These are phyloP conservation scores for Phaeophleospora eucalypticola DNA, from an alignment of 2,329 filamentous ascomycete species.

Conservation along the genomic window DNA sequence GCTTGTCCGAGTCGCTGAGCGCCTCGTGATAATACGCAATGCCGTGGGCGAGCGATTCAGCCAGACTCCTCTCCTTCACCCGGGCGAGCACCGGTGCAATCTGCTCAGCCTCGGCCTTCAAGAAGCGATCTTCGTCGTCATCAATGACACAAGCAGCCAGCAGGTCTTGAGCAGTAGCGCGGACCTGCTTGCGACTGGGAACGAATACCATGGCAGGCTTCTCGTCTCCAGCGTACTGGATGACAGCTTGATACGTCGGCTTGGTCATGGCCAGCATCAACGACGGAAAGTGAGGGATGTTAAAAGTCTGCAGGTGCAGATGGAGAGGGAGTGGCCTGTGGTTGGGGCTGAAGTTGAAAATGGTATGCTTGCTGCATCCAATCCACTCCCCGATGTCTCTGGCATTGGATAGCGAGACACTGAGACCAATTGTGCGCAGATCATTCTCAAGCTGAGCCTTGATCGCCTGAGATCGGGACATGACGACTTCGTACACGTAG, in stretches of 20 bases:
- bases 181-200: slow-evolving; percentile 86
- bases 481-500: slow-evolving; percentile 90
- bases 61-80: slow-evolving; percentile 79
- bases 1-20: slow-evolving; percentile 80
- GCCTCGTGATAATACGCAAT: slow-evolving; percentile 98
- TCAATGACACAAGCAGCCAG: slow-evolving; percentile 82
- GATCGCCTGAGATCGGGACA: slow-evolving; percentile 98
- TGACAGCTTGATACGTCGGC: slow-evolving; percentile 82
- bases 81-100: slow-evolving; percentile 76
- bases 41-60: slow-evolving; percentile 85
- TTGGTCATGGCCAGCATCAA: slow-evolving; percentile 98
- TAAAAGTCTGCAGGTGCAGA: slow-evolving; percentile 91
- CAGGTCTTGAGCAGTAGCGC: slow-evolving; percentile 80
- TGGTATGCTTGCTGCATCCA: slow-evolving; percentile 94
- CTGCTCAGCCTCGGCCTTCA: slow-evolving; percentile 78
- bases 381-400: slow-evolving; percentile 97
- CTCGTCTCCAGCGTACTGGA: slow-evolving; percentile 80
- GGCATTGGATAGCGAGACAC: slow-evolving; percentile 88
- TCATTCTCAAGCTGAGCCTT: slow-evolving; percentile 79
- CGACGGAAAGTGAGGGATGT: slow-evolving; percentile 93
- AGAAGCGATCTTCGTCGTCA: slow-evolving; percentile 88
- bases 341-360: slow-evolving; percentile 96
- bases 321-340: slow-evolving; percentile 85
- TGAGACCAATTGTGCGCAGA: slow-evolving; percentile 82
- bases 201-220: slow-evolving; percentile 92